A percentile compares a stretch with the other conserved stretches of the same genome.
These are phyloP conservation scores for Colletotrichum zoysiae DNA, from an alignment of 2,329 filamentous ascomycete species.

Conservation along the genomic window DNA sequence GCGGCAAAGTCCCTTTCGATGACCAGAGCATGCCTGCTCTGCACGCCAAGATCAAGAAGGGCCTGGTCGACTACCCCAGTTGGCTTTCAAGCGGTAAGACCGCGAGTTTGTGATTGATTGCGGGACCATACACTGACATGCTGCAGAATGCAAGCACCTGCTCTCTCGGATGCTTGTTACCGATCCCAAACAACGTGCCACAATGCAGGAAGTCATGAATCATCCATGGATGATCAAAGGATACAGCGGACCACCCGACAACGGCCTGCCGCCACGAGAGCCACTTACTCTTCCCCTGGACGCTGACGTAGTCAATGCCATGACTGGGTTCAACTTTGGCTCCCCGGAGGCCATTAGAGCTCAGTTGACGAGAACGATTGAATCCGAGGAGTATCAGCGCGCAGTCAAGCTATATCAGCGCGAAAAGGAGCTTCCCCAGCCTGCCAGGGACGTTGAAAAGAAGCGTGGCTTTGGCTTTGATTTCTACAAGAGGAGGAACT, in stretches of 20 bases:
- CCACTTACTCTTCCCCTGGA: constrained; percentile 89
- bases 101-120: constrained; percentile 18
- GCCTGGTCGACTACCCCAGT: constrained; percentile 92
- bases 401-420: constrained; percentile 79
- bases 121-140: constrained; percentile 51
- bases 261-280: constrained; percentile 85
- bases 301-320: constrained; percentile 84
- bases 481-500: constrained; percentile 96
- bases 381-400: constrained; percentile 93
- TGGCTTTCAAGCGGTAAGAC: constrained; percentile 88
- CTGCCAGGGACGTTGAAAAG: constrained; percentile 78
- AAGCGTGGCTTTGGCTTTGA: constrained; percentile 90
- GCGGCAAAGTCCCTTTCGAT: constrained; percentile 97
- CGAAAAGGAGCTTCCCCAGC: constrained; percentile 72
- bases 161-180: constrained; percentile 97
- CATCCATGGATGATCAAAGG: constrained; percentile 98
- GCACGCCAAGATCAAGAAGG: constrained; percentile 99
- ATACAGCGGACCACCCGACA: constrained; percentile 87
- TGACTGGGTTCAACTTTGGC: constrained; percentile 99
- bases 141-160: constrained; percentile 88
- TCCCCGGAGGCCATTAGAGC: constrained; percentile 83
- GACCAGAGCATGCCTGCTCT: constrained; percentile 99
- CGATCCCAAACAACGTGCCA: constrained; percentile 88
- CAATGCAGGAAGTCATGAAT: constrained; percentile 89
- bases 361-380: constrained; percentile 86